Evolutionary conservation across 2,329 filamentous ascomycete species (phyloP).

Genomic region (Ramularia endophylla): DNA sequence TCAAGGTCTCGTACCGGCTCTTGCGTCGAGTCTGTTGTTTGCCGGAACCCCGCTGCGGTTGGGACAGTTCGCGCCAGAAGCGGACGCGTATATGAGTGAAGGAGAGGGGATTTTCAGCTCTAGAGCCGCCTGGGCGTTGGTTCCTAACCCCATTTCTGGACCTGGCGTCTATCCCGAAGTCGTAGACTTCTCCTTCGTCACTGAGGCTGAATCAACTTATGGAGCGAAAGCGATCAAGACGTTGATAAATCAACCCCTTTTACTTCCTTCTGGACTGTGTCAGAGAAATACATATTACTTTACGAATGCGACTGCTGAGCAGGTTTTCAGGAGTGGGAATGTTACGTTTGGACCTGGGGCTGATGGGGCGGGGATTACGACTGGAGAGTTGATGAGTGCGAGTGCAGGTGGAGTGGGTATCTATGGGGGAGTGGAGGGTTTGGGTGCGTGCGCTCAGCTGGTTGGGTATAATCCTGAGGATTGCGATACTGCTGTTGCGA

Average conservation of each 20-base stretch:
- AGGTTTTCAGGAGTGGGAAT: constrained; percentile 15
- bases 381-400: constrained; percentile 14
- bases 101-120: constrained; percentile 8
- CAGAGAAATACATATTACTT: constrained; percentile 24
- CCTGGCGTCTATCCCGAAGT: constrained; percentile 21
- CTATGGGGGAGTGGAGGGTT: constrained; percentile 17
- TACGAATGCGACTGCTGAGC: constrained; percentile 18
- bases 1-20: constrained; percentile 19
- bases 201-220: constrained; percentile 3
- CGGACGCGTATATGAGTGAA: constrained; percentile 15
- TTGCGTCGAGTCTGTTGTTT: constrained; percentile 16
- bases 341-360: constrained; percentile 21
- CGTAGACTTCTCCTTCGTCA: constrained; percentile 14
- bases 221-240: constrained; percentile 16
- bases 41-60: constrained; percentile 16
- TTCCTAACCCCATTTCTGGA: constrained; percentile 20
- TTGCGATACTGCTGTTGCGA: constrained; percentile 17
- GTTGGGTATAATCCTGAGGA: constrained; percentile 20
- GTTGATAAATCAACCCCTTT: constrained; percentile 18
- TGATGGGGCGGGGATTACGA: constrained; percentile 11
- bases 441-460: constrained; percentile 18
- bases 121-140: constrained; percentile 15
- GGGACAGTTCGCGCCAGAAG: constrained; percentile 15
- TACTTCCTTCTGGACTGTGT: constrained; percentile 14
- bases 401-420: constrained; percentile 18